A percentile compares a stretch with the other conserved stretches of the same genome.
Evolutionary conservation across 2,329 filamentous ascomycete genomes (phyloP).

Genomic region (Aspergillus aculeatinus): DNA sequence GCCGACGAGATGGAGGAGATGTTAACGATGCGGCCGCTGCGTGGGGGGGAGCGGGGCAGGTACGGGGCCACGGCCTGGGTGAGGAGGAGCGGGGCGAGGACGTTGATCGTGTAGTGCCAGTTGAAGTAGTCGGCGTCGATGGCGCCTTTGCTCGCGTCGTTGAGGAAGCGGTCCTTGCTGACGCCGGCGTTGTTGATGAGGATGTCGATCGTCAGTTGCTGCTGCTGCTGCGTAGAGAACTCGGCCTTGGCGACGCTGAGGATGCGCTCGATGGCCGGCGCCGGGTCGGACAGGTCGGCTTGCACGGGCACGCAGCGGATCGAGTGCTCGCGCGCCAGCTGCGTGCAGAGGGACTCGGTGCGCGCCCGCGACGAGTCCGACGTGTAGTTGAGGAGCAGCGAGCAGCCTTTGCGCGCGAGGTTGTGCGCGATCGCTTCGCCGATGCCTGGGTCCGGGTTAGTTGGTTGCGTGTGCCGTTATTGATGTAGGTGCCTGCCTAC

Average conservation of each 20-base stretch:
- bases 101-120: slow-evolving; percentile 74
- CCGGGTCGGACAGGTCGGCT: slow-evolving; percentile 67
- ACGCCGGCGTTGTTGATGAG: slow-evolving; percentile 84
- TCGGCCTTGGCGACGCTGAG: slow-evolving; percentile 59
- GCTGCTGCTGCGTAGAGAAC: slow-evolving; percentile 60
- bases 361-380: slow-evolving; percentile 58
- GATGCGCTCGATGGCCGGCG: slow-evolving; percentile 58
- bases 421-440: slow-evolving; percentile 68
- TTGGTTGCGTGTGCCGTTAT: neutral
- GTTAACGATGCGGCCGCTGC: slow-evolving; percentile 64
- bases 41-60: slow-evolving; percentile 61
- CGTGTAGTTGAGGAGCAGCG: slow-evolving; percentile 70
- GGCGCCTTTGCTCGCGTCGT: slow-evolving; percentile 61
- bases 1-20: slow-evolving; percentile 59
- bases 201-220: slow-evolving; percentile 64
- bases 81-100: slow-evolving; percentile 75
- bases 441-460: slow-evolving; percentile 59
- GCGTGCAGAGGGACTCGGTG: slow-evolving; percentile 55
- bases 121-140: slow-evolving; percentile 67
- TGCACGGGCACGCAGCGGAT: slow-evolving; percentile 64
- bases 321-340: slow-evolving; percentile 57
- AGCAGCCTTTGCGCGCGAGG: slow-evolving; percentile 70
- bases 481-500: slow-evolving; percentile 44
- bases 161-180: slow-evolving; percentile 52
- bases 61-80: slow-evolving; percentile 70